Conservation (phyloP, 257 asterid species). For the Scutellaria galericulata region DNA sequence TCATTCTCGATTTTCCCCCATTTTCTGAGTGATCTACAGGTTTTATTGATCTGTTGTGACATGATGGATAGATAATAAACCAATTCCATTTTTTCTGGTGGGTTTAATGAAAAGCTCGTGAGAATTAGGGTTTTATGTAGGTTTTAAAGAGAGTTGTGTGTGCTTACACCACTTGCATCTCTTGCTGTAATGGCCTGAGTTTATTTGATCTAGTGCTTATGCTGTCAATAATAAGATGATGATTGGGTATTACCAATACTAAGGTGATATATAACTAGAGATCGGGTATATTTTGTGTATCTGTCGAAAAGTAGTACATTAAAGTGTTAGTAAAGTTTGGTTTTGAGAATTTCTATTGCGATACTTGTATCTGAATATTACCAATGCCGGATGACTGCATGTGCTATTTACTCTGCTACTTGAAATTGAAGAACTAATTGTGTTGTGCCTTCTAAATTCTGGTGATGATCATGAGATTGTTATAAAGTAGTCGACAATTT, state of each 20-base stretch:
- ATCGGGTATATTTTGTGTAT: constrained; percentile 7
- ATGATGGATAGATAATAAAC: background rate
- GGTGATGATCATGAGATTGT: background rate
- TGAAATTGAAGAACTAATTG: constrained; percentile 18
- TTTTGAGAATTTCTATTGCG: background rate
- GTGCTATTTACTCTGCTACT: background rate
- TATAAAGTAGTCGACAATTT: background rate
- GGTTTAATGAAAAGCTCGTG: constrained; percentile 21
- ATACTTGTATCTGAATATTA: background rate
- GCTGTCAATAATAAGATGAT: constrained; percentile 11
- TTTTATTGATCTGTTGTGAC: constrained; percentile 29
- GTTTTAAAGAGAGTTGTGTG: background rate
- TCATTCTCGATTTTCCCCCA: too few species aligned
- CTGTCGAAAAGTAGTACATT: background rate
- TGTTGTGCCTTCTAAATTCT: background rate
- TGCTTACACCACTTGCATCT: background rate
- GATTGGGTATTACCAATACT: background rate
- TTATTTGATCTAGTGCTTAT: constrained; percentile 25
- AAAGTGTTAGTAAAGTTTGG: background rate
- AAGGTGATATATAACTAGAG: background rate
- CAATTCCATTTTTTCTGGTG: constrained; percentile 4
- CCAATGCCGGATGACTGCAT: constrained; percentile 22
- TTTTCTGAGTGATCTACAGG: constrained; percentile 32
- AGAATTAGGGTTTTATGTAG: constrained; percentile 23
- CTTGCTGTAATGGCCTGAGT: background rate